Evolutionary conservation across 305 asterid genomes (phyloP).

Genomic region (Fraxinus velutina): DNA sequence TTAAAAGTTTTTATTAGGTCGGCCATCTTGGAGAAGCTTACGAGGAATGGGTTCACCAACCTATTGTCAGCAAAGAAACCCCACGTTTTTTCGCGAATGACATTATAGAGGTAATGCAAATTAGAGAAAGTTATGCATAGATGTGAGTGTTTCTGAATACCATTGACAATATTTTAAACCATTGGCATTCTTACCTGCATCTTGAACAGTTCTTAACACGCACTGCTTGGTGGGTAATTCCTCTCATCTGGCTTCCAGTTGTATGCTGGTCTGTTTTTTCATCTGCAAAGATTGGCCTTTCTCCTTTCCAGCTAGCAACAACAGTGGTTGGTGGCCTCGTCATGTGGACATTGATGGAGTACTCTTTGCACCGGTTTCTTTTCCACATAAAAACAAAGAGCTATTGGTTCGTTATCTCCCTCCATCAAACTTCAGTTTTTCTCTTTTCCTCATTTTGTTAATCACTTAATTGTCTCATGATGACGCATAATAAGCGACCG

Average conservation of each 20-base stretch:
- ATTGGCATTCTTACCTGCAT: background rate
- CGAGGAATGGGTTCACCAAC: conserved; percentile 80
- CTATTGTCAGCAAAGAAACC: conserved; percentile 55
- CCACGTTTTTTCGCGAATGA: conserved; percentile 55
- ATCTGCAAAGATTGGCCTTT: conserved; percentile 42
- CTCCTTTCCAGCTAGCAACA: conserved; percentile 44
- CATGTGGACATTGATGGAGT: conserved; percentile 76
- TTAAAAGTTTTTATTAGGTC: conserved; percentile 37
- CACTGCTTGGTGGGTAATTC: conserved; percentile 79
- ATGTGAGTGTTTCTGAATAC: background rate
- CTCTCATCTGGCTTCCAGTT: conserved; percentile 79
- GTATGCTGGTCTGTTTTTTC: conserved; percentile 47
- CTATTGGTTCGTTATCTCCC: conserved; percentile 53
- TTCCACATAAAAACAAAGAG: conserved; percentile 69
- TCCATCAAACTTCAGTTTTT: background rate
- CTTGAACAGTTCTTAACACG: conserved; percentile 61
- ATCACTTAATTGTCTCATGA: background rate
- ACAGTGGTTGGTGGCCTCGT: conserved; percentile 49
- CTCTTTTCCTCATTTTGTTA: background rate
- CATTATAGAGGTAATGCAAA: conserved; percentile 50
- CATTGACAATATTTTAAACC: background rate
- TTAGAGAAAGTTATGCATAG: background rate
- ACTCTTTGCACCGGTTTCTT: conserved; percentile 75
- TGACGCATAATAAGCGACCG: background rate
- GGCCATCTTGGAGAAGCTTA: conserved; percentile 89